A percentile compares a stretch with the other conserved stretches of the same genome.
Conservation (phyloP, 2,329 filamentous ascomycete genomes). For the Coniochaeta sp. region DNA sequence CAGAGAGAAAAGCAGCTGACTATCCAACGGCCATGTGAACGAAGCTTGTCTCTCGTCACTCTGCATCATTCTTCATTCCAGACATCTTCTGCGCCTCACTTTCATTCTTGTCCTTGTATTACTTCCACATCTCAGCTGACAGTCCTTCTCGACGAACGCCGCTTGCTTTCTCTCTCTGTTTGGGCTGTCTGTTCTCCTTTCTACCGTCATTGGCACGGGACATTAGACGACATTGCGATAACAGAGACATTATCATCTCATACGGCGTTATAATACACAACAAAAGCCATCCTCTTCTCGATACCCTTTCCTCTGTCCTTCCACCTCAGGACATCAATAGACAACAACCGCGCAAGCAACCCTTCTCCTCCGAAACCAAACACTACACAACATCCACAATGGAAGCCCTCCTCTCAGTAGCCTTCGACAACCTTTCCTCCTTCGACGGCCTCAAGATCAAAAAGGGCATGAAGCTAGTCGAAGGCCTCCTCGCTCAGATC, state of each 20-base stretch:
- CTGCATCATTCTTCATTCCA: neutral
- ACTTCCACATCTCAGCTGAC: neutral
- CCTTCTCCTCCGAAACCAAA: neutral
- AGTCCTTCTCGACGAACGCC: no score
- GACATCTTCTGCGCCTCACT: neutral
- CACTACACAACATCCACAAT: constrained; percentile 40
- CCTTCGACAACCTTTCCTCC: constrained; percentile 94
- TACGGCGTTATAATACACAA: constrained; percentile 3
- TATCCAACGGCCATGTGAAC: neutral
- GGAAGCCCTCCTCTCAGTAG: constrained; percentile 86
- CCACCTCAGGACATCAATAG: neutral
- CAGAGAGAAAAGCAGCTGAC: neutral
- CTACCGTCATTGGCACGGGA: constrained; percentile 1
- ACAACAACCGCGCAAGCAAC: neutral
- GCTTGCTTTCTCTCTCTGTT: neutral
- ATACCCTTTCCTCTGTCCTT: neutral
- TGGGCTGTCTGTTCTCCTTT: no score
- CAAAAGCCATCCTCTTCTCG: neutral
- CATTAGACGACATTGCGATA: neutral
- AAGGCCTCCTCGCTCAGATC: constrained; percentile 89
- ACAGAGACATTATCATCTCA: constrained; percentile 1
- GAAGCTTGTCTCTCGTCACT: neutral
- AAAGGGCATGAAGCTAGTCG: constrained; percentile 89
- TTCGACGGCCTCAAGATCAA: constrained; percentile 84
- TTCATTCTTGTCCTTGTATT: constrained; percentile 1